Evolutionary conservation across 2,329 filamentous ascomycete genomes (phyloP).

Genomic region (Botryotinia narcissicola): DNA sequence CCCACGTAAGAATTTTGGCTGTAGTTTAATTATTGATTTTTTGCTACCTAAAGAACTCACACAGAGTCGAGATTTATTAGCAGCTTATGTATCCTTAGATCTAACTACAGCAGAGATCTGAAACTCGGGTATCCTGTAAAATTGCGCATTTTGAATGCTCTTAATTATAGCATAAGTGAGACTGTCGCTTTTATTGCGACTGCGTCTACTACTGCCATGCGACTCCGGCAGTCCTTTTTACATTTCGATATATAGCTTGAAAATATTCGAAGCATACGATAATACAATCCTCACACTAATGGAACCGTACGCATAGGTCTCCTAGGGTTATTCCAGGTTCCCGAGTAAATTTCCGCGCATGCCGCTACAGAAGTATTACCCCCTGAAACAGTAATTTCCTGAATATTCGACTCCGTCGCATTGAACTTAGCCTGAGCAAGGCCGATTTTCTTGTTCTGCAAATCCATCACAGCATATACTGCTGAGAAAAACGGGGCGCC

Average conservation of each 20-base stretch:
- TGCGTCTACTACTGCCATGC: too few relatives aligned
- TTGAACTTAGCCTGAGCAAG: background rate
- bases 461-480: background rate
- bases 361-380: background rate
- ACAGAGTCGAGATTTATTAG: background rate
- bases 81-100: background rate
- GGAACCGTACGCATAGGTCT: background rate
- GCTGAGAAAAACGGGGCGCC: background rate
- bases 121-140: background rate
- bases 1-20: background rate
- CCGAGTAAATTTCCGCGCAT: background rate
- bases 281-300: background rate
- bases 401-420: background rate
- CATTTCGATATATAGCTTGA: fast-evolving
- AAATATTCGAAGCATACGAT: background rate
- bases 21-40: background rate
- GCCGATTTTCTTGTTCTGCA: background rate
- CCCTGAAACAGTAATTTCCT: background rate
- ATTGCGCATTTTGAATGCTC: background rate
- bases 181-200: background rate
- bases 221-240: too few relatives aligned
- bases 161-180: background rate
- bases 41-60: background rate
- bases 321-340: background rate
- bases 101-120: background rate